phyloP scores from a whole-genome alignment of 2,329 filamentous ascomycete species.

The Fusarium redolens region DNA sequence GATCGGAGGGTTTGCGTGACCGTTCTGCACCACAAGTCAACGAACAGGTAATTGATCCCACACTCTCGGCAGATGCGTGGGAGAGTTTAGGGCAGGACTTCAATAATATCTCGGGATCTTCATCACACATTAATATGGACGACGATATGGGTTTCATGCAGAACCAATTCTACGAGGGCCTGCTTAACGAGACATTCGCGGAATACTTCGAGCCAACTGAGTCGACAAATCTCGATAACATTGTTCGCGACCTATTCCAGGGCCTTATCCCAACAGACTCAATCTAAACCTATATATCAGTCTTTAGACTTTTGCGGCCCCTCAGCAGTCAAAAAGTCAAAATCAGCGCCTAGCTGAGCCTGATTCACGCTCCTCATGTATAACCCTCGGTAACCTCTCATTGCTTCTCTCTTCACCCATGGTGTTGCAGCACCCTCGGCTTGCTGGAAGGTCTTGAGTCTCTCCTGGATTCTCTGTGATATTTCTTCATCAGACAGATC shows the following conservation, averaged over 20 bases:
- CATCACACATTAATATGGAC: not conserved
- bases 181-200: conserved; percentile 42
- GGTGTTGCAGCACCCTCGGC: conserved; percentile 39
- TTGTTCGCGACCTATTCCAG: conserved; percentile 51
- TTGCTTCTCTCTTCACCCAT: conserved; percentile 4
- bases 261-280: conserved; percentile 50
- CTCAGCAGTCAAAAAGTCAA: conserved; percentile 68
- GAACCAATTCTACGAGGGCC: conserved; percentile 42
- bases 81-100: not conserved
- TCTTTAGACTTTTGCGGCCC: conserved; percentile 40
- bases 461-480: conserved; percentile 66
- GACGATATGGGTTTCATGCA: conserved; percentile 23
- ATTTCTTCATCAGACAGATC: conserved; percentile 79
- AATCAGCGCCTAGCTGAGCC: conserved; percentile 69
- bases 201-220: conserved; percentile 47
- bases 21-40: not conserved
- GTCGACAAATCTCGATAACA: conserved; percentile 47
- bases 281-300: not conserved
- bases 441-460: conserved; percentile 59
- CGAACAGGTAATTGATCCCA: not conserved
- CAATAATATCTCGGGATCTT: not conserved
- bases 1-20: not conserved
- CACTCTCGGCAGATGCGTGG: conserved; percentile 5
- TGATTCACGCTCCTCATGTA: conserved; percentile 71
- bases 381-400: conserved; percentile 67